A percentile compares a stretch with the other conserved stretches of the same genome.
Evolutionary conservation across 2,329 filamentous ascomycete species (phyloP).

Genomic region (Fusarium domesticum): DNA sequence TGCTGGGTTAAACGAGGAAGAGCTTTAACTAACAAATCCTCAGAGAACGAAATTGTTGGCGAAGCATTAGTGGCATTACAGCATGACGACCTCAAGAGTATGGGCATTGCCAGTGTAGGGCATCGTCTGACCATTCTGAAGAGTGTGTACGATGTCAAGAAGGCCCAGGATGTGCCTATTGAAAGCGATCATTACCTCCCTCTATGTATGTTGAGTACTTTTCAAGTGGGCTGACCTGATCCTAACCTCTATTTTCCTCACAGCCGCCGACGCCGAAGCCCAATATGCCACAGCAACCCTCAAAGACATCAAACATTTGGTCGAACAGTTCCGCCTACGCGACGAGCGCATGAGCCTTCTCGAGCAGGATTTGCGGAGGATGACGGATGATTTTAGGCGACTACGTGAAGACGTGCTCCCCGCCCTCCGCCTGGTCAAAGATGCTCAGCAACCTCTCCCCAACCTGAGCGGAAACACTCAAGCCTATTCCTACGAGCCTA

Average conservation of each 20-base stretch:
- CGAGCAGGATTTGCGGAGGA: conserved; percentile 76
- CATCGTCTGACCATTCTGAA: conserved; percentile 94
- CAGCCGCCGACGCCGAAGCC: conserved; percentile 84
- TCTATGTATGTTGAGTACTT: conserved; percentile 58
- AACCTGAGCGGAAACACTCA: conserved; percentile 40
- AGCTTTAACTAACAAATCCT: conserved; percentile 14
- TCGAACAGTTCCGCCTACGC: conserved; percentile 82
- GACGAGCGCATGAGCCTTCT: conserved; percentile 85
- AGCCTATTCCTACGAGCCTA: conserved; percentile 50
- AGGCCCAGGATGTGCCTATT: conserved; percentile 85
- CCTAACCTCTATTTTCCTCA: conserved; percentile 11
- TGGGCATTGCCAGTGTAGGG: conserved; percentile 89
- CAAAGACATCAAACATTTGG: conserved; percentile 87
- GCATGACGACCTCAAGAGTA: conserved; percentile 91
- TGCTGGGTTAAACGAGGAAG: conserved; percentile 6
- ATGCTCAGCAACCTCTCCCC: conserved; percentile 84
- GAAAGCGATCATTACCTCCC: conserved; percentile 94
- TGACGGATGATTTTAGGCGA: conserved; percentile 85
- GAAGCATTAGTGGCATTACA: conserved; percentile 85
- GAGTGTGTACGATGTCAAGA: conserved; percentile 93
- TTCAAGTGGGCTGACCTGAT: conserved; percentile 21
- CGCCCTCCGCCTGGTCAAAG: conserved; percentile 85
- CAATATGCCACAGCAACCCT: conserved; percentile 85
- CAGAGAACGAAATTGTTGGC: conserved; percentile 92
- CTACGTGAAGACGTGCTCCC: conserved; percentile 89